A percentile compares a stretch with the other conserved stretches of the same genome.
These are phyloP conservation scores for Prunus mira DNA, from an alignment of 306 rosid genomes.

Conservation along the genomic window DNA sequence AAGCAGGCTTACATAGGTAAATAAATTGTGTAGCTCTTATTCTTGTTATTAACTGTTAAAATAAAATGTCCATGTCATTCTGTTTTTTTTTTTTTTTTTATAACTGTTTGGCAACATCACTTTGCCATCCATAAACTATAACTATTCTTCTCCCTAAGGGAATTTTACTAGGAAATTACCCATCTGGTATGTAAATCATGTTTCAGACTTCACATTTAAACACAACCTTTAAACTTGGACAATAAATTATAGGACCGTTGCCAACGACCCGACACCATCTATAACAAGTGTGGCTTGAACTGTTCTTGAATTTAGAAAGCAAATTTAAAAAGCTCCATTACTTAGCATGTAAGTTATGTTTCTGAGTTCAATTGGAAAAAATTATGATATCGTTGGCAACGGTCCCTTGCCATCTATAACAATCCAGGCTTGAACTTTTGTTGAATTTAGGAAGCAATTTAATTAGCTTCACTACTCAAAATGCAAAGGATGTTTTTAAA, in stretches of 20 bases:
- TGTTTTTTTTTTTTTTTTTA: neutral
- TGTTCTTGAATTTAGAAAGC: neutral
- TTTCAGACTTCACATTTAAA: neutral
- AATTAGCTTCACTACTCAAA: neutral
- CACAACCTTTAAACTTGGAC: neutral
- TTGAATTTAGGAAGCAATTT: neutral
- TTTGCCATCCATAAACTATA: neutral
- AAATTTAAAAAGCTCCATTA: neutral
- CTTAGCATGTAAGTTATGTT: neutral
- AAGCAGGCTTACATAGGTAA: neutral
- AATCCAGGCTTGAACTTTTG: neutral
- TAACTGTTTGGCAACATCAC: neutral
- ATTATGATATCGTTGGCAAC: neutral
- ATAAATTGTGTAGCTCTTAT: neutral
- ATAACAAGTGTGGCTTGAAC: neutral
- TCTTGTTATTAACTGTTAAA: neutral
- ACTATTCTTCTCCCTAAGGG: neutral
- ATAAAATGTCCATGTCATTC: neutral
- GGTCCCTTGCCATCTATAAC: neutral
- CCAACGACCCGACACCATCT: slow-evolving; percentile 11
- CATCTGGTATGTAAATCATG: neutral
- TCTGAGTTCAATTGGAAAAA: neutral
- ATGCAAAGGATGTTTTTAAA: neutral
- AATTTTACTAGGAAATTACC: neutral
- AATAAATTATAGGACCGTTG: neutral